Evolutionary conservation across 1,139 yeast genomes (phyloP).

Genomic region (Saccharomyces hybrid): DNA sequence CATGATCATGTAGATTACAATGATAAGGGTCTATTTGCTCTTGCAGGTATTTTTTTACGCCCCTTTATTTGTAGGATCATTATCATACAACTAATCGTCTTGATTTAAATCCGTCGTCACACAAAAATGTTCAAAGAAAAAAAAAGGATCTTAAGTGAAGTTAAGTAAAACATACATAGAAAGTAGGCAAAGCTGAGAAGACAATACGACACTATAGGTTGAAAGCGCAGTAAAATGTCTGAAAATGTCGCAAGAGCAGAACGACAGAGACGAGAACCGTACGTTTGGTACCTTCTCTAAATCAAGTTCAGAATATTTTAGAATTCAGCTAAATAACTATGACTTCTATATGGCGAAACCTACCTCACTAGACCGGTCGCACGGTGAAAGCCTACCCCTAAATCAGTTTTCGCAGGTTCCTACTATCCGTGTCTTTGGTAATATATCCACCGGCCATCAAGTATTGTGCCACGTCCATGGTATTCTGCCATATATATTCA

Average conservation of each 20-base stretch:
- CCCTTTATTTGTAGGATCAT: not conserved
- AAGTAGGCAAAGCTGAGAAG: no score
- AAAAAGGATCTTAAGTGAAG: no score
- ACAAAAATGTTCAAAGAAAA: not conserved
- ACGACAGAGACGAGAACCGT: not conserved
- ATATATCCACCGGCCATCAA: constrained; percentile 47
- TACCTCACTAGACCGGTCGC: constrained; percentile 35
- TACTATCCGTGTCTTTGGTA: constrained; percentile 69
- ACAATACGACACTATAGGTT: not conserved
- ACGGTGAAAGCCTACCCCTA: constrained; percentile 27
- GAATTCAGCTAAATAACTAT: constrained; percentile 36
- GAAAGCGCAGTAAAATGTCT: constrained; percentile 9
- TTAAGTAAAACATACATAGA: not conserved
- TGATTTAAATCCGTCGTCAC: not conserved
- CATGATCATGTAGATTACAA: constrained; percentile 11
- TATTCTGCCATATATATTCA: constrained; percentile 69
- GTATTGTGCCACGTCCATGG: constrained; percentile 74
- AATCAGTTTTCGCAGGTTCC: constrained; percentile 52
- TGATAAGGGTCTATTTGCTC: not conserved
- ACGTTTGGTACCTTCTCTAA: constrained; percentile 3
- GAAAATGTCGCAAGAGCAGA: constrained; percentile 4
- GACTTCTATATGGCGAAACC: constrained; percentile 59
- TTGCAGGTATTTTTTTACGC: not conserved
- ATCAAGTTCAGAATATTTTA: constrained; percentile 7
- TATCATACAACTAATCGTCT: no score